phyloP scores from a whole-genome alignment of 768 basidiomycete species.

The Xanthoconium purpureum region DNA sequence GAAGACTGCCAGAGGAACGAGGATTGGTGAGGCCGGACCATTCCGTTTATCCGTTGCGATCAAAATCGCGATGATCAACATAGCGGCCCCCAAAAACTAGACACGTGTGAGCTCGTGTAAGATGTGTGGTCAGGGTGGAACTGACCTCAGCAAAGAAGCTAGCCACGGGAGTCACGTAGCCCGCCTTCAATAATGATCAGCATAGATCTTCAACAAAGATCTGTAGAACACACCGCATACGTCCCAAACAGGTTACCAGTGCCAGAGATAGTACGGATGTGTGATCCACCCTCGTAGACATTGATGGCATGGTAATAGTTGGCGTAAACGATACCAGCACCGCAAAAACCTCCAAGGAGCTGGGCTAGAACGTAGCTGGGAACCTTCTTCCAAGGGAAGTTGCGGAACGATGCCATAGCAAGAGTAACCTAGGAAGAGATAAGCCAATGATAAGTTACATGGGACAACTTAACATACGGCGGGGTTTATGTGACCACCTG shows the following conservation, averaged over 20 bases:
- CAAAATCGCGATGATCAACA: conserved; percentile 54
- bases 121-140: not conserved
- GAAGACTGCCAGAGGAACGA: conserved; percentile 56
- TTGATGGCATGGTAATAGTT: conserved; percentile 70
- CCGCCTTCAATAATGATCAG: conserved; percentile 30
- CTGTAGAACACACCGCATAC: conserved; percentile 46
- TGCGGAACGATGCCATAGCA: conserved; percentile 62
- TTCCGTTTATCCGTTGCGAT: conserved; percentile 54
- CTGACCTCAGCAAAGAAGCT: conserved; percentile 46
- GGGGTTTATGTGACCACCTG: conserved; percentile 76
- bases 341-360: conserved; percentile 56
- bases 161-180: conserved; percentile 42
- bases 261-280: conserved; percentile 52
- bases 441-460: not conserved
- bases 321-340: conserved; percentile 55
- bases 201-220: not conserved
- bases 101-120: not conserved
- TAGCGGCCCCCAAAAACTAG: conserved; percentile 53
- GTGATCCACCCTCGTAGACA: conserved; percentile 53
- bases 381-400: conserved; percentile 80
- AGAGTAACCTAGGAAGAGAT: conserved; percentile 56
- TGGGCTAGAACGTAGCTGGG: conserved; percentile 67
- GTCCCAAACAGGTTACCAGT: conserved; percentile 61
- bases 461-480: conserved; percentile 40
- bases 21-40: conserved; percentile 43